phyloP scores from a whole-genome alignment of 2,329 filamentous ascomycete genomes.

The Stachybotrys chlorohalonatus region DNA sequence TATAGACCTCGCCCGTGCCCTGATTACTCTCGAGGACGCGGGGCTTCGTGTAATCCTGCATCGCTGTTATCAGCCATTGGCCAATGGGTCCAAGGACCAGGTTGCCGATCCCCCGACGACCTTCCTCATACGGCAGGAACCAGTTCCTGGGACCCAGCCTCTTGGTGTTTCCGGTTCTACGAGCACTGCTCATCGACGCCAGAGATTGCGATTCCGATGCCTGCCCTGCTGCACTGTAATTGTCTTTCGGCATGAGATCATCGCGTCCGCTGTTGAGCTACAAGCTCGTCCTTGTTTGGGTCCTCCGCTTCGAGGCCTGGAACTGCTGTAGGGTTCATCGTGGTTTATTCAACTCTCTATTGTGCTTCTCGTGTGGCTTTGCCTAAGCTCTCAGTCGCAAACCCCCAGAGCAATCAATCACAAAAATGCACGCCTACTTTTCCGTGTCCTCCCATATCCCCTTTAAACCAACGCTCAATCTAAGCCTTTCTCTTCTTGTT shows the following conservation, averaged over 20 bases:
- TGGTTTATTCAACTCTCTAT: too few species aligned
- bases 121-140: neutral
- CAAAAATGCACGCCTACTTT: constrained; percentile 2
- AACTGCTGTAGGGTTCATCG: too few species aligned
- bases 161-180: neutral
- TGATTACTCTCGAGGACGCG: neutral
- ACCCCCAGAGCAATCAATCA: too few species aligned
- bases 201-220: too few species aligned
- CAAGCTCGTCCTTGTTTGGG: too few species aligned
- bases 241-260: too few species aligned
- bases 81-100: neutral
- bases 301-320: too few species aligned
- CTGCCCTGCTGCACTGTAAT: too few species aligned
- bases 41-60: neutral
- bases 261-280: too few species aligned
- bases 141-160: neutral
- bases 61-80: neutral
- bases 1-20: neutral
- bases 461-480: neutral
- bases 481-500: constrained; percentile 35
- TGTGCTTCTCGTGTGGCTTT: too few species aligned
- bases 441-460: neutral
- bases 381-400: too few species aligned
- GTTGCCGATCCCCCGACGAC: neutral
- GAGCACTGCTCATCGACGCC: constrained; percentile 1